Base-by-base conservation (phyloP, 1,284 basidiomycete genomes). In the Caloboletus firmus region DNA sequence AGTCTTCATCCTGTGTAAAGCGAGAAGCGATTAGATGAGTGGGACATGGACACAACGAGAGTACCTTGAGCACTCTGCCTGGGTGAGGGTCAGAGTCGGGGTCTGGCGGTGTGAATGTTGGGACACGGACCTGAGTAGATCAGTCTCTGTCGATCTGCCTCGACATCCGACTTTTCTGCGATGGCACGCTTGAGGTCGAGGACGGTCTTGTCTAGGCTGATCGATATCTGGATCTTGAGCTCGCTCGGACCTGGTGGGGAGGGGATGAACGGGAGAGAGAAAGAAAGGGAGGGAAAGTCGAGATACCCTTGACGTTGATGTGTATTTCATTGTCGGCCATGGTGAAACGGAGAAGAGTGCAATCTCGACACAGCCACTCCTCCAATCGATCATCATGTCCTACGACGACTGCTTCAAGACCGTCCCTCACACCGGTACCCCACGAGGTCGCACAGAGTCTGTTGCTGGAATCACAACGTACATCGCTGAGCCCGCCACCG, bases 171-270 rank as follows among this genome's bases (percentile, higher is more conserved):
- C 76, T 91, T 85, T 43, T 79, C 84, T 5, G 91, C 86, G 72
- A 96, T 91, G 32, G 87, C 85, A 59, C 87, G 80, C 77, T 96
- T 95, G 65, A 96, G 84, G 58, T 96, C 92, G 44, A 79, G 74
- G 36, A 95, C 91, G 0, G 85, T 89, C 76, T 91, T 90, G 73
- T 87, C 84, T 10, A 84, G 81, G 40, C 79, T 73, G 65, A 95
- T 94, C 20, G 83, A 78, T 59, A 96, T 89, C 66, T 91, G 84
- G 28, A 96, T 82, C 77, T 95, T 95, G 71, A 95, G 80, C 74
- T 95, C 93, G 67, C 83, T 91, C 1, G 93, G 92, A 17, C 93
- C 93, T 89, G 51, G 20, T 2, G 0, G 28, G 3, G 12, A 24
- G 7, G 17, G 10, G 22, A 8, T 18, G 7, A 32, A 39, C 5